Conservation (phyloP, 148 eudicot genomes). For the Vaccinium vitisidaea region DNA sequence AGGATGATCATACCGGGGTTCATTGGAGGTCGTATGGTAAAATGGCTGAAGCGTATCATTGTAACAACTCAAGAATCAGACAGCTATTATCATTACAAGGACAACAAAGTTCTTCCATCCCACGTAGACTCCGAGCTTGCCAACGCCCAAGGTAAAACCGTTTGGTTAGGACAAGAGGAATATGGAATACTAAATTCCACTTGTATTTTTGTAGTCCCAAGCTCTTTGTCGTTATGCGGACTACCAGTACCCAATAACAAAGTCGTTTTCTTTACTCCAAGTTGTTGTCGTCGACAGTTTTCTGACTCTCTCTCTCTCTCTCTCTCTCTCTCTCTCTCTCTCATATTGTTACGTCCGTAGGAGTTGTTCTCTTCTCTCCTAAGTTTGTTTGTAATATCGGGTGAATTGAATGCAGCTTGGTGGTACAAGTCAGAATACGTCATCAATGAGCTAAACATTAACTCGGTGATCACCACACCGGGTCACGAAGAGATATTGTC, state of each 20-base stretch:
- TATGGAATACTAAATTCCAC: no score
- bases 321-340: no score
- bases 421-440: conserved; percentile 93
- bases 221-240: no score
- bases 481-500: conserved; percentile 79
- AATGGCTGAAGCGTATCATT: conserved; percentile 74
- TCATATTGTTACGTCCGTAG: no score
- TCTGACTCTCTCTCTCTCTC: no score
- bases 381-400: not conserved
- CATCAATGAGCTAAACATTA: conserved; percentile 90
- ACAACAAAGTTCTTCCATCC: conserved; percentile 80
- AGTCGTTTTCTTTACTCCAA: no score
- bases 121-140: conserved; percentile 87
- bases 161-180: no score
- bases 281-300: no score
- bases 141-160: conserved; percentile 65
- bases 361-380: not conserved
- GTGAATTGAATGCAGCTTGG: conserved; percentile 59
- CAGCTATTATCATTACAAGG: conserved; percentile 72
- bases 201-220: no score
- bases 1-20: conserved; percentile 83
- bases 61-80: conserved; percentile 68
- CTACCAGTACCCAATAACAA: no score
- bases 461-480: conserved; percentile 92
- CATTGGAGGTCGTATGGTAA: conserved; percentile 91